Evolutionary conservation across 495 filamentous ascomycete species (phyloP), one percentile per base, ranked within the genome.

Genomic region (Aspergillus cristatus): DNA sequence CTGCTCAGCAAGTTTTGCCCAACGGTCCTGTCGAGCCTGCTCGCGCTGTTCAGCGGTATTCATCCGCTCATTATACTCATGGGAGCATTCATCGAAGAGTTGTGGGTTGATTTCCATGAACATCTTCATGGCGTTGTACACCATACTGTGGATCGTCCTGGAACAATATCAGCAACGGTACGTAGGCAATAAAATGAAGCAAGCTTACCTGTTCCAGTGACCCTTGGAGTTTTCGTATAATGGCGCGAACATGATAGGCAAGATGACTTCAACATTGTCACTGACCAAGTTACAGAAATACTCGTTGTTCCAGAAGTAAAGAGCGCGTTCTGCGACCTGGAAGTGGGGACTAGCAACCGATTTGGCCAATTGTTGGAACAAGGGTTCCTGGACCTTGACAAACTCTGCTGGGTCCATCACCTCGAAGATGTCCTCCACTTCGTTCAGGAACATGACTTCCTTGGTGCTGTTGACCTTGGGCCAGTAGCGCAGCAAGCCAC

Each of bases 231-330:
- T 99, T 63, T 99, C 91, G 47, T 95, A 99, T 14, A 99, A 72
- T 2, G 91, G 91, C 16, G 93, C 89, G 57, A 99, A 99, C 91
- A 99, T 99, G 46, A 99, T 97, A 6, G 91, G 91, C 22, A 99
- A 70, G 51, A 99, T 99, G 30, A 94, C 85, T 48, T 96, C 90
- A 20, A 97, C 91, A 54, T 99, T 97, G 60, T 99, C 91, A 70
- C 89, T 96, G 37, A 99, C 91, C 38, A 99, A 69, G 54, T 99
- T 99, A 70, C 91, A 99, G 68, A 99, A 99, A 52, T 99, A 99
- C 57, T 99, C 91, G 55, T 99, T 99, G 63, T 99, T 99, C 91
- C 91, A 99, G 70, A 97, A 99, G 66, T 99, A 99, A 16, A 99
- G 77, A 2, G 93, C 91, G 47, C 91, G 76, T 57, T 99, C 91